Conservation (phyloP, 768 basidiomycete genomes). For the Nidularia pulvinata region DNA sequence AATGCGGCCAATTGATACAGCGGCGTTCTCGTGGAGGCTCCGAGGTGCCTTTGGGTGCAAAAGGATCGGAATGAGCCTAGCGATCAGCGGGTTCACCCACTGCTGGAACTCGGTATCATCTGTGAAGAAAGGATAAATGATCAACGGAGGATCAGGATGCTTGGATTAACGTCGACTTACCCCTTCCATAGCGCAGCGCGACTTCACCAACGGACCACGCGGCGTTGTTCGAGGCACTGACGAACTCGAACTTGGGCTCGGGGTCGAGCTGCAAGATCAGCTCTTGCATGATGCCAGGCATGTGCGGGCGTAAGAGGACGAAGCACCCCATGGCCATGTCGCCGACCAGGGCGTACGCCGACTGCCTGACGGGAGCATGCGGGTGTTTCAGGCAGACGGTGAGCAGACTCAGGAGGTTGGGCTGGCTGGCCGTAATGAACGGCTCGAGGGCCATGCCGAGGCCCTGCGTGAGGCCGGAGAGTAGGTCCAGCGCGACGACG, state of each 20-base stretch:
- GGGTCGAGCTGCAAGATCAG: conserved; percentile 89
- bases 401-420: conserved; percentile 79
- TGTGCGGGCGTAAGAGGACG: conserved; percentile 76
- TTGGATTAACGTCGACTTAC: conserved; percentile 33
- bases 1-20: conserved; percentile 96
- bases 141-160: background rate
- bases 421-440: conserved; percentile 68
- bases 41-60: conserved; percentile 92
- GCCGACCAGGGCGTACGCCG: conserved; percentile 97
- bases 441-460: conserved; percentile 78
- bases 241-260: conserved; percentile 91
- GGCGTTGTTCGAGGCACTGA: conserved; percentile 98
- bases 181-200: conserved; percentile 85
- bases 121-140: conserved; percentile 17
- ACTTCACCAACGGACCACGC: conserved; percentile 99
- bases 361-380: conserved; percentile 94
- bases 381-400: conserved; percentile 94
- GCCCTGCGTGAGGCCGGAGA: conserved; percentile 96
- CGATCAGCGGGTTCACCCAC: conserved; percentile 87
- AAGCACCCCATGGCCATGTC: conserved; percentile 99
- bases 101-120: conserved; percentile 89
- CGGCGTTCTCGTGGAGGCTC: conserved; percentile 96
- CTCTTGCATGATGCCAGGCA: conserved; percentile 89
- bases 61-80: conserved; percentile 90
- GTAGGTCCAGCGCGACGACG: conserved; percentile 95